These are phyloP conservation scores for Parachaetomium inaequale DNA, from an alignment of 495 filamentous ascomycete species.

Conservation along the genomic window DNA sequence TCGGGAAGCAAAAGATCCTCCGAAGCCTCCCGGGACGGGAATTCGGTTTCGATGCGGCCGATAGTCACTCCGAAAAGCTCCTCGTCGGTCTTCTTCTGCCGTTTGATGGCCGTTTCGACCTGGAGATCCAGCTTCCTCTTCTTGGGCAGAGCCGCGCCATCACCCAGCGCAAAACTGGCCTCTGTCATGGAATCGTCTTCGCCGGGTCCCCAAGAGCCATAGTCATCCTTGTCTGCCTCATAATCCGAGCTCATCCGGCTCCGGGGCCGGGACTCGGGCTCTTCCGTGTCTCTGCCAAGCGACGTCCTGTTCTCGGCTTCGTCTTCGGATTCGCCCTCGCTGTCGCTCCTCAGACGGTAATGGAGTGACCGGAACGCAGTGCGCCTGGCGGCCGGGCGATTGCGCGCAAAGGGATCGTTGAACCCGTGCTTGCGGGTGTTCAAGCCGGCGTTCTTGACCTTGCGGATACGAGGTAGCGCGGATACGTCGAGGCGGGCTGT, in stretches of 20 bases:
- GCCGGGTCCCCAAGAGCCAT: slow-evolving; percentile 37
- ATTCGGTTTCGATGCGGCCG: slow-evolving; percentile 49
- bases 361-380: slow-evolving; percentile 51
- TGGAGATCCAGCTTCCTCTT: slow-evolving; percentile 68
- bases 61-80: slow-evolving; percentile 66
- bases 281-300: slow-evolving; percentile 68
- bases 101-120: slow-evolving; percentile 61
- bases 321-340: slow-evolving; percentile 55
- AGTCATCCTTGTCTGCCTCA: slow-evolving; percentile 63
- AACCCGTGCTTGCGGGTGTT: slow-evolving; percentile 65
- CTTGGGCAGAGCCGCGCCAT: slow-evolving; percentile 44
- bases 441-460: slow-evolving; percentile 53
- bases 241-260: slow-evolving; percentile 72
- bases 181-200: slow-evolving; percentile 58
- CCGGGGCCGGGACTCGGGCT: slow-evolving; percentile 73
- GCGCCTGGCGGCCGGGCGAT: slow-evolving; percentile 48
- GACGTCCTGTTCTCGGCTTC: slow-evolving; percentile 48
- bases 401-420: slow-evolving; percentile 72
- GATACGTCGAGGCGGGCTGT: slow-evolving; percentile 57
- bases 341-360: slow-evolving; percentile 52
- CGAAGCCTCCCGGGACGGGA: slow-evolving; percentile 35
- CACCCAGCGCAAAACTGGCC: slow-evolving; percentile 47
- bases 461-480: slow-evolving; percentile 68
- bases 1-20: slow-evolving; percentile 42
- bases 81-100: slow-evolving; percentile 70